These are phyloP conservation scores for Vicia sativa DNA, from an alignment of 306 rosid species.

Conservation along the genomic window DNA sequence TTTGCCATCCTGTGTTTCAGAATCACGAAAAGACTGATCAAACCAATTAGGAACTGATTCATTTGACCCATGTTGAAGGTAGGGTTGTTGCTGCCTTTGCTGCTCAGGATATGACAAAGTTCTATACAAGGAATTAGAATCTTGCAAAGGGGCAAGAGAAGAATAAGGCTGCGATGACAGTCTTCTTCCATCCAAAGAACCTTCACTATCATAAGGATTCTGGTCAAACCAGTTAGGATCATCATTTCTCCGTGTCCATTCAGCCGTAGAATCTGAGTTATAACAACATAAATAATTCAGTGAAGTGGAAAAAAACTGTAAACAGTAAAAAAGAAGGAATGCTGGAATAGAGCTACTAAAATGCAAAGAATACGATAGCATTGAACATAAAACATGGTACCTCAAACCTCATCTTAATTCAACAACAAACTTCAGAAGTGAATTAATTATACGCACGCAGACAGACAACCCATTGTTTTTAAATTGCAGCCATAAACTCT, in stretches of 20 bases:
- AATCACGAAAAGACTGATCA: slow-evolving; percentile 48
- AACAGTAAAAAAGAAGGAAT: slow-evolving; percentile 18
- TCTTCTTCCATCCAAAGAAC: slow-evolving; percentile 46
- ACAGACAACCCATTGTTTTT: neutral
- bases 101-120: slow-evolving; percentile 92
- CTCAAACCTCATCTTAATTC: slow-evolving; percentile 19
- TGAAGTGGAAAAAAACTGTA: slow-evolving; percentile 8
- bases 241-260: slow-evolving; percentile 47
- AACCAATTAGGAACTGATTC: slow-evolving; percentile 65
- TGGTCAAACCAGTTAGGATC: slow-evolving; percentile 50
- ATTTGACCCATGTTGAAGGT: slow-evolving; percentile 59
- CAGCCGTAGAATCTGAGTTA: slow-evolving; percentile 48
- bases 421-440: slow-evolving; percentile 28
- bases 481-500: slow-evolving; percentile 6
- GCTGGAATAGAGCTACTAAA: neutral
- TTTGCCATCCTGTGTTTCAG: slow-evolving; percentile 57
- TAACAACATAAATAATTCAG: slow-evolving; percentile 25
- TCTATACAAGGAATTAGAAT: slow-evolving; percentile 70
- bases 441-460: slow-evolving; percentile 8
- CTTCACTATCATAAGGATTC: slow-evolving; percentile 49
- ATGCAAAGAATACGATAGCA: slow-evolving; percentile 6
- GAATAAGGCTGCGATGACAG: slow-evolving; percentile 74
- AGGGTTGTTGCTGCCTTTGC: slow-evolving; percentile 63
- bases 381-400: neutral
- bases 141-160: slow-evolving; percentile 44